These are phyloP conservation scores for Colletotrichum echinochloae DNA, from an alignment of 2,329 filamentous ascomycete species.

Conservation along the genomic window DNA sequence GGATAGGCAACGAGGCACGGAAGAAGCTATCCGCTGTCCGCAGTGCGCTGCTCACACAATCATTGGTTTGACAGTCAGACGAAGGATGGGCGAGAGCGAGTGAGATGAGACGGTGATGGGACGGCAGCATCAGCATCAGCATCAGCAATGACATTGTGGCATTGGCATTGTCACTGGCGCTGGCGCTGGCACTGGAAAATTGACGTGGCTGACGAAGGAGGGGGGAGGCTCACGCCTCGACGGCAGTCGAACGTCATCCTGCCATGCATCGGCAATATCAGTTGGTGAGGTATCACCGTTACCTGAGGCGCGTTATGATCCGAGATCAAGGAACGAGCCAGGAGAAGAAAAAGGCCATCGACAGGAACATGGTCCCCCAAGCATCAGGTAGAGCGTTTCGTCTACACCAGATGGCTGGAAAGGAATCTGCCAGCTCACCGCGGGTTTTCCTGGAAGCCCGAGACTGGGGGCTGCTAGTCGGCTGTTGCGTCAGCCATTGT, in stretches of 20 bases:
- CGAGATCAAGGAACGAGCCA: conserved; percentile 33
- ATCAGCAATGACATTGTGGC: background rate
- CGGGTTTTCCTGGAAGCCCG: background rate
- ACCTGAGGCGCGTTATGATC: conserved; percentile 19
- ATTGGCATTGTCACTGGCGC: background rate
- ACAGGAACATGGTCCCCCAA: background rate
- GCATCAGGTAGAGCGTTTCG: conserved; percentile 16
- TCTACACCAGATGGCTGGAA: conserved; percentile 4
- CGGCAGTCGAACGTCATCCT: conserved; percentile 36
- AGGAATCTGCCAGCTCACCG: conserved; percentile 3
- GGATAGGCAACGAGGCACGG: conserved; percentile 33
- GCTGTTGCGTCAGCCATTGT: conserved; percentile 34
- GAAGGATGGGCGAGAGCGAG: background rate
- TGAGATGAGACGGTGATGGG: conserved; percentile 17
- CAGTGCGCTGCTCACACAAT: background rate
- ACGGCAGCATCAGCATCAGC: conserved; percentile 6
- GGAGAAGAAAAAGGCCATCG: background rate
- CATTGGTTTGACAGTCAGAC: background rate
- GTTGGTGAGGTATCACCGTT: conserved; percentile 13
- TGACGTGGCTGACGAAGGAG: conserved; percentile 9
- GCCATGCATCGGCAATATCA: conserved; percentile 6
- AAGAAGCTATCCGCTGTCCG: background rate
- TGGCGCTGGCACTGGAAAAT: background rate
- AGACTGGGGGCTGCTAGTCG: conserved; percentile 14
- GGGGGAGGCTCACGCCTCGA: conserved; percentile 10